A percentile compares a stretch with the other conserved stretches of the same genome.
Conservation (phyloP, 768 basidiomycete genomes). For the Rubroboletus pulcherrimus region DNA sequence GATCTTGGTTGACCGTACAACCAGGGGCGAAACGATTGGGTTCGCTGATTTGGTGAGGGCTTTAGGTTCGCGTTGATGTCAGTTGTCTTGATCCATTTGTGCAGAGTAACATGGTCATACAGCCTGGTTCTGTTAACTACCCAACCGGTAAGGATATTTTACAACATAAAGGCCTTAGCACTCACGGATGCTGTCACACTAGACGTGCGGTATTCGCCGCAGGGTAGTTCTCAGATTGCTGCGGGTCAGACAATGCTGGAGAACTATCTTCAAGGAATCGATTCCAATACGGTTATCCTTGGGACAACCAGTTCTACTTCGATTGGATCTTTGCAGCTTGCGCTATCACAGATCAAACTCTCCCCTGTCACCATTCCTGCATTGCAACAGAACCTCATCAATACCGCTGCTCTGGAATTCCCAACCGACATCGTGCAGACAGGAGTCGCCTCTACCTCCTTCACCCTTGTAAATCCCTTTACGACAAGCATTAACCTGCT, state of each 20-base stretch:
- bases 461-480: conserved; percentile 64
- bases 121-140: conserved; percentile 55
- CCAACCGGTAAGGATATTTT: conserved; percentile 41
- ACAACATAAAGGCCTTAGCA: background rate
- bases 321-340: conserved; percentile 57
- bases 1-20: background rate
- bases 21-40: conserved; percentile 51
- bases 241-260: conserved; percentile 57
- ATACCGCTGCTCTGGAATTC: conserved; percentile 52
- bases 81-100: conserved; percentile 3
- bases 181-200: conserved; percentile 4
- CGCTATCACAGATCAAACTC: conserved; percentile 57
- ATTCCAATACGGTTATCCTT: conserved; percentile 51
- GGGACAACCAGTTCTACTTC: conserved; percentile 55
- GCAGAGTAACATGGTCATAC: conserved; percentile 52
- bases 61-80: background rate
- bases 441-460: conserved; percentile 54
- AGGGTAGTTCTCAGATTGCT: conserved; percentile 43
- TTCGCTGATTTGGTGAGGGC: conserved; percentile 50
- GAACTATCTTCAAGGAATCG: conserved; percentile 64
- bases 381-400: conserved; percentile 58
- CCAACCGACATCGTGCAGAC: conserved; percentile 59
- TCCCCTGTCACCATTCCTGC: conserved; percentile 63
- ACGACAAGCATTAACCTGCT: conserved; percentile 67
- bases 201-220: conserved; percentile 62